Conservation (phyloP, 139 green algal species). For the Asterochloris erici region DNA sequence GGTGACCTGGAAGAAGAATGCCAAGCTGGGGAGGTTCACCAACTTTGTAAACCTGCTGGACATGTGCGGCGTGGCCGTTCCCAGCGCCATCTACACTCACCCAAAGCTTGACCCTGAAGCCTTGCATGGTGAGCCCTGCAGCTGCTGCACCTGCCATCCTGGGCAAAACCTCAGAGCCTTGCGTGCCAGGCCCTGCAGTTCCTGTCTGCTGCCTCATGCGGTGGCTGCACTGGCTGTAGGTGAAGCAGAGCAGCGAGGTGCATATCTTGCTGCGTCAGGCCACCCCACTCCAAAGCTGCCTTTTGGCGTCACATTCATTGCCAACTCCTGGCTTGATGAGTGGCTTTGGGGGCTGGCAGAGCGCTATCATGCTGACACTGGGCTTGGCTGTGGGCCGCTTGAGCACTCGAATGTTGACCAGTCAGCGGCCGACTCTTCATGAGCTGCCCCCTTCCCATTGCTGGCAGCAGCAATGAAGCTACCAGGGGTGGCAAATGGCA, state of each 20-base stretch:
- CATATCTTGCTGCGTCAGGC: conserved; percentile 29
- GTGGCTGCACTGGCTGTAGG: background rate
- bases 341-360: conserved; percentile 61
- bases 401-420: conserved; percentile 29
- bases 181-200: background rate
- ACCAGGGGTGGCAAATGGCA: too few relatives aligned
- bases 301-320: conserved; percentile 77
- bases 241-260: background rate
- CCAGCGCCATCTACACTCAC: conserved; percentile 38
- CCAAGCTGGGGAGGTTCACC: conserved; percentile 73
- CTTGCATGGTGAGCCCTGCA: background rate
- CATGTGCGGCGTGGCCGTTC: conserved; percentile 72
- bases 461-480: too few relatives aligned
- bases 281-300: conserved; percentile 41
- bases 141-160: background rate
- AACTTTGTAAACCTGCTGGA: conserved; percentile 86
- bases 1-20: conserved; percentile 51
- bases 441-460: too few relatives aligned
- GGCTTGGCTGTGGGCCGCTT: conserved; percentile 53
- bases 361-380: conserved; percentile 31
- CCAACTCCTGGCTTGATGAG: conserved; percentile 57
- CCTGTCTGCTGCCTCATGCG: background rate
- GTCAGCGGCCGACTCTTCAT: too few relatives aligned
- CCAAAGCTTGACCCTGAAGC: background rate
- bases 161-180: background rate